Conservation (phyloP, 2,329 filamentous ascomycete genomes). For the Talaromyces sp. region DNA sequence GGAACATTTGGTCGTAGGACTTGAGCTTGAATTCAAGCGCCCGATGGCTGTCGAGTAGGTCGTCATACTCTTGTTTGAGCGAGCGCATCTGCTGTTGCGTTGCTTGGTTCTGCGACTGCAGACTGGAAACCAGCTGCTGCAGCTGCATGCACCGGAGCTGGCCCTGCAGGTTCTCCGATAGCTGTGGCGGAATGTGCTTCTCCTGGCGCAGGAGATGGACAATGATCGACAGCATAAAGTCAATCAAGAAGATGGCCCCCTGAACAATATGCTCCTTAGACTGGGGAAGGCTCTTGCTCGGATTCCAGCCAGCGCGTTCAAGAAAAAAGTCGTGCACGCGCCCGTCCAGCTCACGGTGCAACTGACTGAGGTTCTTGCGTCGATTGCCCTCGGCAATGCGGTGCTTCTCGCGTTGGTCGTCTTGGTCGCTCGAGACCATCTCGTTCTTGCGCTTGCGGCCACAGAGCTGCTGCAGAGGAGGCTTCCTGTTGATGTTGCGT, state of each 20-base stretch:
- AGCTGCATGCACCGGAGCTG: slow-evolving; percentile 35
- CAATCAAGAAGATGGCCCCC: slow-evolving; percentile 32
- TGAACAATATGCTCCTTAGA: slow-evolving; percentile 39
- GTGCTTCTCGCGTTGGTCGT: slow-evolving; percentile 36
- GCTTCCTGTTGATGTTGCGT: slow-evolving; percentile 32
- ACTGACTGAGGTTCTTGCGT: slow-evolving; percentile 34
- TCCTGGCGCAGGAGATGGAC: slow-evolving; percentile 30
- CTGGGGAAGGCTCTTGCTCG: slow-evolving; percentile 31
- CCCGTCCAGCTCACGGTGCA: slow-evolving; percentile 32
- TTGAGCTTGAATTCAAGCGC: slow-evolving; percentile 33
- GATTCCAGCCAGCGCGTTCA: slow-evolving; percentile 35
- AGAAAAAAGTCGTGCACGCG: slow-evolving; percentile 35
- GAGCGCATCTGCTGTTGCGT: slow-evolving; percentile 28
- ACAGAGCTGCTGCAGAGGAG: slow-evolving; percentile 33
- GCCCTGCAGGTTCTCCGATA: slow-evolving; percentile 33
- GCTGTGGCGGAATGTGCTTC: slow-evolving; percentile 27
- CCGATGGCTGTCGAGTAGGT: slow-evolving; percentile 28
- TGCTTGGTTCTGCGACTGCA: slow-evolving; percentile 32
- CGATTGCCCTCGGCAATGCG: slow-evolving; percentile 35
- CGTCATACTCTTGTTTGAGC: slow-evolving; percentile 30
- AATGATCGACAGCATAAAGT: slow-evolving; percentile 34
- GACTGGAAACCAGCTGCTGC: slow-evolving; percentile 26
- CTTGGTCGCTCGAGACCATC: slow-evolving; percentile 23
- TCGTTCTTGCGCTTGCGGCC: slow-evolving; percentile 35
- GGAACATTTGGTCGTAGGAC: slow-evolving; percentile 34